phyloP scores from a whole-genome alignment of 257 asterid species.

The Parsonsia alboflavescens region DNA sequence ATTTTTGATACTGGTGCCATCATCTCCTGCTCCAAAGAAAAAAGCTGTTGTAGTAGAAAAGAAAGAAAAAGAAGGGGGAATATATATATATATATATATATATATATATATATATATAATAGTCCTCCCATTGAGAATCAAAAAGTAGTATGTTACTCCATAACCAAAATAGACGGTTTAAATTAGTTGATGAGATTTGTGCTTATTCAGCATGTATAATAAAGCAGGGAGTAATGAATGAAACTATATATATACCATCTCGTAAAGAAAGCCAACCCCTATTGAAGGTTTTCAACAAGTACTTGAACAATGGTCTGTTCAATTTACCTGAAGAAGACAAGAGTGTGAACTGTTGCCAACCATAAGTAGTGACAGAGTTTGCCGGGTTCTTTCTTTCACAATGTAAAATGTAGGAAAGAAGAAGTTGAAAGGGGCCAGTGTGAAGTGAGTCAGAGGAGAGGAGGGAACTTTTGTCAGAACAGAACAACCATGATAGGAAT shows the following conservation, averaged over 20 bases:
- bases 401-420: neutral
- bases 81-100: too few species aligned
- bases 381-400: constrained; percentile 16
- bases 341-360: neutral
- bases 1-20: neutral
- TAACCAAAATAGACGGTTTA: too few species aligned
- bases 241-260: neutral
- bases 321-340: neutral
- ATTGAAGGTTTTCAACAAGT: neutral
- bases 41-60: neutral
- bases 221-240: neutral
- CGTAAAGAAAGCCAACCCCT: too few species aligned
- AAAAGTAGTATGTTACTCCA: too few species aligned
- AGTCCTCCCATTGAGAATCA: too few species aligned
- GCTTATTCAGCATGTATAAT: too few species aligned
- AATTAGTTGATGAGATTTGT: neutral
- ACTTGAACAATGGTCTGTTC: neutral
- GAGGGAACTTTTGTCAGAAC: constrained; percentile 17
- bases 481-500: constrained; percentile 9
- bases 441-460: constrained; percentile 15
- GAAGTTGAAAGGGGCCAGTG: constrained; percentile 6
- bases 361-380: neutral
- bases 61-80: neutral
- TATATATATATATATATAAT: too few species aligned
- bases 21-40: neutral